Conservation (phyloP, 441 rosid genomes). For the Corymbia citriodora region DNA sequence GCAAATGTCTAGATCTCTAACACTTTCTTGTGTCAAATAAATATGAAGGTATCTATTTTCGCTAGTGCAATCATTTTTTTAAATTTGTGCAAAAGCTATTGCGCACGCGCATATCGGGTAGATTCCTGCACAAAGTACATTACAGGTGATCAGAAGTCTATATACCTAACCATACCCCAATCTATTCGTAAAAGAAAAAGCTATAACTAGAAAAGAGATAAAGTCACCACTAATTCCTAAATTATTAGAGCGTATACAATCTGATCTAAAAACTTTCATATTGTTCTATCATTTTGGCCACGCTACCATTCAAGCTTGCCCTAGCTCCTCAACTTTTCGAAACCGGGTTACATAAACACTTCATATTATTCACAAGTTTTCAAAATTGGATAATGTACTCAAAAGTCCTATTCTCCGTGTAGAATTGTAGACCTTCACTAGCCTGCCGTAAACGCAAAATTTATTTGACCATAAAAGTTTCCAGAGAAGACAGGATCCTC, state of each 20-base stretch:
- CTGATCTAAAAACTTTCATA: background rate
- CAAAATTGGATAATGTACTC: background rate
- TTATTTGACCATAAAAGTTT: background rate
- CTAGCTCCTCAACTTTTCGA: background rate
- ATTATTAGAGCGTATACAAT: background rate
- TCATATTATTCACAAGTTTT: background rate
- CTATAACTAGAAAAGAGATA: background rate
- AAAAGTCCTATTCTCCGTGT: background rate
- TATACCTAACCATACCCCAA: background rate
- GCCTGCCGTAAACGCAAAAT: background rate
- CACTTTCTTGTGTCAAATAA: background rate
- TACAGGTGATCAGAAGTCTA: background rate
- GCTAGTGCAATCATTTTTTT: background rate
- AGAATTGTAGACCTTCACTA: background rate
- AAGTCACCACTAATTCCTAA: background rate
- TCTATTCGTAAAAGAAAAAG: background rate
- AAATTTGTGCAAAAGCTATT: too few relatives aligned
- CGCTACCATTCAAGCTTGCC: background rate
- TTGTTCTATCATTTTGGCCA: background rate
- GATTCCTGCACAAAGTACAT: background rate
- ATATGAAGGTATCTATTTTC: too few relatives aligned
- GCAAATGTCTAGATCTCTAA: background rate
- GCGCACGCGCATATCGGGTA: background rate
- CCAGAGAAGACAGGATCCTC: background rate
- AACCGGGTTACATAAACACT: background rate